Percentiles rank a stretch among this genome's conserved stretches.
Evolutionary conservation across 2,329 filamentous ascomycete species (phyloP).

Genomic region (Cladophialophora yegresii): DNA sequence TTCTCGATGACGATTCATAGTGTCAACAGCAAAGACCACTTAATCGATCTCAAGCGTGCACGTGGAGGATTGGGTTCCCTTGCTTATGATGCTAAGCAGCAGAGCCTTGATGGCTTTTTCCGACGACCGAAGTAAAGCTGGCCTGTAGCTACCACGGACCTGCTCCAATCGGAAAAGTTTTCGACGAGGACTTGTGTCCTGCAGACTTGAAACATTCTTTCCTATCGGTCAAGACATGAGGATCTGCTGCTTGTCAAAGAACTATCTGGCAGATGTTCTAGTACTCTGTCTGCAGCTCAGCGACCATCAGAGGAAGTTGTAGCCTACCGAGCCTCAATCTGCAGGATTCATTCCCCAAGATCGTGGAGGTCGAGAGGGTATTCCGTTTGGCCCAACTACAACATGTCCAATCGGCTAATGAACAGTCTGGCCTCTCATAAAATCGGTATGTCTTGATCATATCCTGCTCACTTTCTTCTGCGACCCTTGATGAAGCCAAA

Average conservation of each 20-base stretch:
- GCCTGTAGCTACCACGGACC: background rate
- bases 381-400: background rate
- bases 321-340: background rate
- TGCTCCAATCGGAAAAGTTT: background rate
- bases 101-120: slow-evolving; percentile 76
- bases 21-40: slow-evolving; percentile 71
- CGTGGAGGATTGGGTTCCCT: slow-evolving; percentile 79
- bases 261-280: background rate
- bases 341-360: background rate
- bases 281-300: background rate
- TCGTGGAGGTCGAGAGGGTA: background rate
- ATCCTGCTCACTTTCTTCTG: slow-evolving; percentile 15
- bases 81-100: slow-evolving; percentile 72
- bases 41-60: slow-evolving; percentile 73
- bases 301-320: background rate
- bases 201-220: background rate
- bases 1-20: slow-evolving; percentile 58
- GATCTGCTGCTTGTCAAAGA: background rate
- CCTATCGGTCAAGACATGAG: background rate
- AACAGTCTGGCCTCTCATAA: background rate
- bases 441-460: slow-evolving; percentile 1
- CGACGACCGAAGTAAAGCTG: slow-evolving; percentile 47
- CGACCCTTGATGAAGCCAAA: slow-evolving; percentile 56
- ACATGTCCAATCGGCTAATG: background rate
- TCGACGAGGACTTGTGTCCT: background rate